phyloP scores from a whole-genome alignment of 768 basidiomycete genomes.

The Mycena epipterygia region DNA sequence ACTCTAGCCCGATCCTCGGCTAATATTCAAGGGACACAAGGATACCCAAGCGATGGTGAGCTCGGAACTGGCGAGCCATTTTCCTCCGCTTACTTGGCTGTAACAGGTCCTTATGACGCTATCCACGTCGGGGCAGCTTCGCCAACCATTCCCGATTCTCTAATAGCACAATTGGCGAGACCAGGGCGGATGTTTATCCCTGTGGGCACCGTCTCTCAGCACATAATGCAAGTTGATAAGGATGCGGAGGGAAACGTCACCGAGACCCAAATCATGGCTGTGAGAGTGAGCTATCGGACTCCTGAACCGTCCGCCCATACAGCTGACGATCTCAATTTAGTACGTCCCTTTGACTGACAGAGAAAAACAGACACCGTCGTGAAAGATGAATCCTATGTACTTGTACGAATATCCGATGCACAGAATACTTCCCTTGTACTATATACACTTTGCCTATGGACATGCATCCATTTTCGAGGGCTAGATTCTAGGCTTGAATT shows the following conservation, averaged over 20 bases:
- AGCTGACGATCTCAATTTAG: conserved; percentile 22
- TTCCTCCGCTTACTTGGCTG: background rate
- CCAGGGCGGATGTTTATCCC: conserved; percentile 95
- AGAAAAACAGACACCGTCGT: conserved; percentile 52
- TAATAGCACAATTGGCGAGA: conserved; percentile 83
- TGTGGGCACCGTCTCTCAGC: conserved; percentile 73
- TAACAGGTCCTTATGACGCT: conserved; percentile 76
- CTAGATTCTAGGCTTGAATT: background rate
- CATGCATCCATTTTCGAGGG: too few relatives aligned
- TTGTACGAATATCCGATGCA: background rate
- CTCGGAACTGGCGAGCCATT: background rate
- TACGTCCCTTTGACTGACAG: conserved; percentile 65
- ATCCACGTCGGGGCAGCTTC: conserved; percentile 98
- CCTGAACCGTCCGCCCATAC: background rate
- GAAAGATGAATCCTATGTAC: background rate
- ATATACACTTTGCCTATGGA: too few relatives aligned
- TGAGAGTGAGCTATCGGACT: conserved; percentile 68
- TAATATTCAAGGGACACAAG: conserved; percentile 38
- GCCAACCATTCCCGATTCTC: conserved; percentile 73
- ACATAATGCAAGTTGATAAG: conserved; percentile 87
- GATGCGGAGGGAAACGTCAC: conserved; percentile 76
- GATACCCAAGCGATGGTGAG: conserved; percentile 52
- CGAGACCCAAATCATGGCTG: conserved; percentile 79
- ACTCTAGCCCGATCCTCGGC: background rate
- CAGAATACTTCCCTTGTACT: too few relatives aligned